These are phyloP conservation scores for Lichtheimia hyalospora DNA, from an alignment of 371 early-diverging fungal species.

Conservation along the genomic window DNA sequence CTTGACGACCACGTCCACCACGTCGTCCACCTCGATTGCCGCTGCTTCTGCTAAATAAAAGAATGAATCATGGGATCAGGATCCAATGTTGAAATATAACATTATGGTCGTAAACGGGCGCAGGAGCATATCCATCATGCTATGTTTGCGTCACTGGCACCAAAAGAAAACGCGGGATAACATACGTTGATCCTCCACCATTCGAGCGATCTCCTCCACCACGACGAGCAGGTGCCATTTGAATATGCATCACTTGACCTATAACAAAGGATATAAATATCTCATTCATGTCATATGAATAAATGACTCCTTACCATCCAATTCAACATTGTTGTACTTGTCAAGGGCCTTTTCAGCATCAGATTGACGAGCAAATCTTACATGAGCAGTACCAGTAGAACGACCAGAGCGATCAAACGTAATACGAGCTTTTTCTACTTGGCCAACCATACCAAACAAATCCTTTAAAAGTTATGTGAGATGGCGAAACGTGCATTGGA, in stretches of 20 bases:
- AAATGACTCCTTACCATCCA: constrained; percentile 34
- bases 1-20: constrained; percentile 11
- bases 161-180: constrained; percentile 1
- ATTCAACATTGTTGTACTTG: constrained; percentile 41
- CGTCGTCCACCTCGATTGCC: constrained; percentile 1
- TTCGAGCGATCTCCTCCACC: neutral
- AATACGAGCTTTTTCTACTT: constrained; percentile 29
- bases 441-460: constrained; percentile 40
- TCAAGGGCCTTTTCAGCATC: constrained; percentile 39
- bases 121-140: neutral
- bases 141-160: neutral
- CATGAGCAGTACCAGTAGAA: constrained; percentile 38
- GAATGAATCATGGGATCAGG: constrained; percentile 1
- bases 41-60: neutral
- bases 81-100: neutral
- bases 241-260: constrained; percentile 38
- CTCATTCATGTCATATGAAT: neutral
- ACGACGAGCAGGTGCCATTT: constrained; percentile 16
- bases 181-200: constrained; percentile 7
- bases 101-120: neutral
- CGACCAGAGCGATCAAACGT: constrained; percentile 44
- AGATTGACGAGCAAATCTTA: constrained; percentile 20
- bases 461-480: constrained; percentile 16
- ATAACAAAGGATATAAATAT: neutral
- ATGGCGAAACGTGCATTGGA: neutral